phyloP scores from a whole-genome alignment of 306 rosid genomes.

The Malus fusca region DNA sequence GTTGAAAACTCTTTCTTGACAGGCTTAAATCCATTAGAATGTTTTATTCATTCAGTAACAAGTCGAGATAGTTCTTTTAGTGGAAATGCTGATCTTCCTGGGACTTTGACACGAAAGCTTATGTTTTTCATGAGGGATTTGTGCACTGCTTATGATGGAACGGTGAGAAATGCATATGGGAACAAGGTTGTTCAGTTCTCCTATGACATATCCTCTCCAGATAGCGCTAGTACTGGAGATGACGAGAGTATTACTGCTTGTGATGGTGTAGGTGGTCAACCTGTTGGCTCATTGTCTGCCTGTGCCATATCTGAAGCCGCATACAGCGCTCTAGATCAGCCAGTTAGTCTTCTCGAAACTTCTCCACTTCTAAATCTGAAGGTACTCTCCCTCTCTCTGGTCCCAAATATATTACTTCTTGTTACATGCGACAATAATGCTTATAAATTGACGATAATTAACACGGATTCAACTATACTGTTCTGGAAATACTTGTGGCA shows the following conservation, averaged over 20 bases:
- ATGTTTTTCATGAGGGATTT: conserved; percentile 91
- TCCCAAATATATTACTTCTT: not conserved
- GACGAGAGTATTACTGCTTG: conserved; percentile 10
- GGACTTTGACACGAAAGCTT: conserved; percentile 72
- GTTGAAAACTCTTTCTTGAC: conserved; percentile 71
- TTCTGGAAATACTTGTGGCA: not conserved
- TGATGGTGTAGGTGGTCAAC: conserved; percentile 49
- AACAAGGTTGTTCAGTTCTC: conserved; percentile 70
- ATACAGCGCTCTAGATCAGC: conserved; percentile 93
- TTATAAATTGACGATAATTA: not conserved
- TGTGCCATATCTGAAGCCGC: conserved; percentile 98
- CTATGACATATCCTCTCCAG: conserved; percentile 25
- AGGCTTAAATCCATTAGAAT: conserved; percentile 87
- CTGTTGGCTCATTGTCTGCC: conserved; percentile 87
- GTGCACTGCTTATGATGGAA: conserved; percentile 74
- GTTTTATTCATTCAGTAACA: conserved; percentile 90
- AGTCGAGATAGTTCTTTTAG: conserved; percentile 83
- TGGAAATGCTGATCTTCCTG: conserved; percentile 94
- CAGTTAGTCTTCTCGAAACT: conserved; percentile 82
- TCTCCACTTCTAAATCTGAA: conserved; percentile 89
- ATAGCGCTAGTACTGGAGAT: conserved; percentile 1
- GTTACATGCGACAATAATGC: not conserved
- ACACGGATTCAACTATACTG: not conserved
- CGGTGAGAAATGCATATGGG: conserved; percentile 83
- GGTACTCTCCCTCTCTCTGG: conserved; percentile 19